Evolutionary conservation across 129 eudicot genomes (phyloP), one percentile per base, ranked within the genome.

Genomic region (Escallonia rubra): DNA sequence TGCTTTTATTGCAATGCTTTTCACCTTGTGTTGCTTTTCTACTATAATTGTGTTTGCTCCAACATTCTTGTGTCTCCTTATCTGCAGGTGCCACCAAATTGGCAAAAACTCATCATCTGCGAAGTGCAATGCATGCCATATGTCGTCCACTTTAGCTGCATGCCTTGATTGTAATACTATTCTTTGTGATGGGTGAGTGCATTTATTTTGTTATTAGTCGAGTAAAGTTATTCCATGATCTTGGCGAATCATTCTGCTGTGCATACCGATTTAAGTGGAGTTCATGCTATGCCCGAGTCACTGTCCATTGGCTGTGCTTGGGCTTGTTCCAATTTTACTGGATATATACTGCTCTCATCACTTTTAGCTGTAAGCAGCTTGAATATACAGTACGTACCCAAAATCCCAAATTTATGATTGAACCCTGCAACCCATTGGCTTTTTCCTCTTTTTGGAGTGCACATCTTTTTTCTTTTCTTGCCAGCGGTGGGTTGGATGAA

Each of bases 11-110:
- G 34, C 34, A 23, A 23, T 23, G 34, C 34, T 23, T 23, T 23
- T 1, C 34, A 23, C 34, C 34, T 23, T 23, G 34, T 23, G 34
- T 23, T 23, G 34, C 34, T 23, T 23, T 23, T 23, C 34, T 23
- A 23, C 34, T 23, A 23, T 23, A 23, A 23, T 0, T 23, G 34
- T 23, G 34, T 23, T 23, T 23, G 34, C 34, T 0, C 34, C 34
- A 23, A 23, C n/a, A 44, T 57, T 58, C 7, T 63, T 38, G 16
- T 63, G 41, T 53, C 43, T 70, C 52, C 63, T 53, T 66, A 59
- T 70, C 69, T 72, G 80, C 80, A 91, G 97, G 77, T 91, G 97
- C 81, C 94, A 83, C 75, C 87, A 81, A 71, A 75, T 87, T 34
- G 74, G 85, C 48, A 83, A 78, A 74, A 85, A 74, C 58, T 74